Evolutionary conservation across 1,139 yeast species (phyloP).

Genomic region (Magnusiomyces paraingens): DNA sequence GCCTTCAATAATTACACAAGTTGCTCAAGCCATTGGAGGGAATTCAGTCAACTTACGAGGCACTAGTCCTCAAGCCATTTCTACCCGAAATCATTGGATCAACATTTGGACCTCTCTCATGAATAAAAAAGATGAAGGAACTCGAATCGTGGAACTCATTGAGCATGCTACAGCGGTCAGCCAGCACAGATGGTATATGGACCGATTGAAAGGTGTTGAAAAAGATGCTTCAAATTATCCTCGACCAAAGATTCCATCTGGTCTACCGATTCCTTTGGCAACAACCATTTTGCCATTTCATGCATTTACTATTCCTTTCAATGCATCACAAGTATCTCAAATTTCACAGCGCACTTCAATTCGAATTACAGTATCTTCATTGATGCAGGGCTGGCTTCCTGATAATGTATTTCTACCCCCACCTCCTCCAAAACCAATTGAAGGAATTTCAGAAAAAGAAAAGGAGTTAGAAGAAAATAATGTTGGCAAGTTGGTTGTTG

Average conservation of each 20-base stretch:
- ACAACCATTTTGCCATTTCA: conserved; percentile 33
- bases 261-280: conserved; percentile 29
- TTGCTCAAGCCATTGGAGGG: conserved; percentile 22
- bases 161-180: conserved; percentile 25
- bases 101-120: conserved; percentile 21
- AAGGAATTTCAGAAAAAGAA: not conserved
- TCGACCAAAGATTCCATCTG: conserved; percentile 28
- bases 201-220: conserved; percentile 19
- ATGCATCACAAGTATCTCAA: conserved; percentile 24
- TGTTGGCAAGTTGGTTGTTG: conserved; percentile 26
- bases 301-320: conserved; percentile 32
- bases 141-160: conserved; percentile 24
- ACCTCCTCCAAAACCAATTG: conserved; percentile 23
- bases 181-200: conserved; percentile 31
- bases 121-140: conserved; percentile 26
- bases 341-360: conserved; percentile 30
- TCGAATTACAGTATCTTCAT: conserved; percentile 27
- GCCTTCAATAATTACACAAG: conserved; percentile 1
- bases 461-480: not conserved
- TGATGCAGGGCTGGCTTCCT: conserved; percentile 29
- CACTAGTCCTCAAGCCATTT: not conserved
- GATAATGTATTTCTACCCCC: conserved; percentile 31
- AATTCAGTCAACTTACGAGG: conserved; percentile 11
- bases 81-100: conserved; percentile 18
- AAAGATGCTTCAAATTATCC: conserved; percentile 3